These are phyloP conservation scores for Botrytis cinerea DNA, from an alignment of 2,329 filamentous ascomycete species.

Conservation along the genomic window DNA sequence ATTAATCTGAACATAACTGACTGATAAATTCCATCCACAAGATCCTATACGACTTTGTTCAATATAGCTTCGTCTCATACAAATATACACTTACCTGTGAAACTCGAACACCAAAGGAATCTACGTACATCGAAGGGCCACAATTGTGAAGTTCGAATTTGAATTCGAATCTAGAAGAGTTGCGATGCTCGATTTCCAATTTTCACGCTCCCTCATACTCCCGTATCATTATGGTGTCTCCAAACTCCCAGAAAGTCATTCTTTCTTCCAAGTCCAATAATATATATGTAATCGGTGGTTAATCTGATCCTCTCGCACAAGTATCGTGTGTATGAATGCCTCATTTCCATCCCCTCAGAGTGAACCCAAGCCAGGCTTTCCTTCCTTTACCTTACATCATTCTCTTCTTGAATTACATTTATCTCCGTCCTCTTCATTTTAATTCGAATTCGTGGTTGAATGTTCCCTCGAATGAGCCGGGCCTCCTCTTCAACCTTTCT, in stretches of 20 bases:
- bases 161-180: neutral
- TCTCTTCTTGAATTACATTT: constrained; percentile 18
- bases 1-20: neutral
- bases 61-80: neutral
- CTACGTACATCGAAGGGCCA: neutral
- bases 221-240: constrained; percentile 31
- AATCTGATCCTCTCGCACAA: constrained; percentile 42
- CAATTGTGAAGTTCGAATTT: neutral
- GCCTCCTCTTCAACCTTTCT: constrained; percentile 44
- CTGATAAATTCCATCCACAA: neutral
- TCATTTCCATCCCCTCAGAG: constrained; percentile 42
- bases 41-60: neutral
- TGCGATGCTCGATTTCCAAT: neutral
- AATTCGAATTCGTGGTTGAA: constrained; percentile 48
- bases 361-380: constrained; percentile 45
- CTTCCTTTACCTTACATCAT: constrained; percentile 31
- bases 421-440: constrained; percentile 40
- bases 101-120: neutral
- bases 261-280: constrained; percentile 44
- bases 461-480: constrained; percentile 42
- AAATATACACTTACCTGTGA: neutral
- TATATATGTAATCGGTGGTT: constrained; percentile 40
- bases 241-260: constrained; percentile 28
- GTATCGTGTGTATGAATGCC: constrained; percentile 46
- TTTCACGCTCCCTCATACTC: neutral